Base-by-base conservation (phyloP, 2,329 filamentous ascomycete genomes). In the Exophiala viscosa region DNA sequence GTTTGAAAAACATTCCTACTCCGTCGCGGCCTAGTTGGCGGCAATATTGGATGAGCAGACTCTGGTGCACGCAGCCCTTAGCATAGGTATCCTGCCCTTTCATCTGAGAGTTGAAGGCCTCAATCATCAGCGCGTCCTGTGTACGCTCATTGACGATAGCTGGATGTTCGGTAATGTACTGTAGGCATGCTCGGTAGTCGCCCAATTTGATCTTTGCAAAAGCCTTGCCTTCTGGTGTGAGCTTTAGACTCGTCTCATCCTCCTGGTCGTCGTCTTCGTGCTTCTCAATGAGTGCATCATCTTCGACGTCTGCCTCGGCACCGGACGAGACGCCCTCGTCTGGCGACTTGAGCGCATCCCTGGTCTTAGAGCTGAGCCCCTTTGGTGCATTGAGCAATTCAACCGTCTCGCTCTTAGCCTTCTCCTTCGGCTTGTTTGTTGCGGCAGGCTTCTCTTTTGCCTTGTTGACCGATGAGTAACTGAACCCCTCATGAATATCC, bases 1-100 rank as follows among this genome's bases (percentile, higher is more conserved):
- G 87, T 74, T 93, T 95, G 81, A 99, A 99, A 78, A 99, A 99
- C 28, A 97, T 74, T 5, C 83, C 81, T 7, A 96, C 90, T 17
- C 92, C 92, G 64, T 97, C 90, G 60, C 83, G 84, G 56, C 92
- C 91, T 5, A 99, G 79, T 38, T 90, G 86, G 8, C 92, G 84
- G 73, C 93, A 99, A 75, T 99, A 99, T 70, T 99, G 93, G 36
- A 99, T 75, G 10, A 99, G 78, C 13, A 97, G 78, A 2, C 87
- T 92, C 69, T 97, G 91, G 71, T 99, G 93, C 17, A 99, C 90
- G 70, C 86, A 96, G 68, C 92, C 88, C 43, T 85, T 82, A 3
- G 89, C 84, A 61, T 86, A 82, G n/a, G 88, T 86, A 50, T 86
- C 82, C 60, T 88, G 83, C 50, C 83, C 82, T 59, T 89, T 85